A percentile compares a stretch with the other conserved stretches of the same genome.
These are phyloP conservation scores for Globisporangium okanoganense DNA, from an alignment of 352 stramenopile species.

Conservation along the genomic window DNA sequence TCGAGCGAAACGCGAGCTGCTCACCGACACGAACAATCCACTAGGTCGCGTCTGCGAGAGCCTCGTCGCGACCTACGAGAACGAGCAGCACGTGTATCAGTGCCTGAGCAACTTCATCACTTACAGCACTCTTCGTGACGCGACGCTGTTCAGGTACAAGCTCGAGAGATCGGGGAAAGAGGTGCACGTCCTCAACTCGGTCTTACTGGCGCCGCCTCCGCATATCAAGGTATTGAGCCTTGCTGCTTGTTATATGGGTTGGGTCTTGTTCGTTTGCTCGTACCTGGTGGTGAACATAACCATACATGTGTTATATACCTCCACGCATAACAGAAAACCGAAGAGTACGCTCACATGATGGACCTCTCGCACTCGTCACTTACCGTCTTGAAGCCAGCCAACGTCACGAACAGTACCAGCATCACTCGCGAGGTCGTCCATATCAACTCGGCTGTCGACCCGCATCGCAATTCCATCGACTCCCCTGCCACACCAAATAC, in stretches of 20 bases:
- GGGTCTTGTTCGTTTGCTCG: neutral
- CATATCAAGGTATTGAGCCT: slow-evolving; percentile 35
- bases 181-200: slow-evolving; percentile 58
- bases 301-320: neutral
- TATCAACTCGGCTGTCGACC: neutral
- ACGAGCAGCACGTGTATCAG: slow-evolving; percentile 71
- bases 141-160: slow-evolving; percentile 44
- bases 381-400: slow-evolving; percentile 2
- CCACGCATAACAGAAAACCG: slow-evolving; percentile 21
- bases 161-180: slow-evolving; percentile 47
- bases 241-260: neutral
- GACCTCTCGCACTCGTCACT: slow-evolving; percentile 27
- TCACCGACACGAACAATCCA: slow-evolving; percentile 39
- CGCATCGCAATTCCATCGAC: no score
- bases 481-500: neutral
- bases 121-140: slow-evolving; percentile 41
- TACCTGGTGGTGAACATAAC: neutral
- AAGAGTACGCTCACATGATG: slow-evolving; percentile 36
- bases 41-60: slow-evolving; percentile 54
- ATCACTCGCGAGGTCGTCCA: neutral
- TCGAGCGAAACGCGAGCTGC: slow-evolving; percentile 45
- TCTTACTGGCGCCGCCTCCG: slow-evolving; percentile 40
- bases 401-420: neutral
- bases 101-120: slow-evolving; percentile 59
- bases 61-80: slow-evolving; percentile 63